Conservation (phyloP, 1,139 yeast species). For the Geotrichum citri-aurantii region DNA sequence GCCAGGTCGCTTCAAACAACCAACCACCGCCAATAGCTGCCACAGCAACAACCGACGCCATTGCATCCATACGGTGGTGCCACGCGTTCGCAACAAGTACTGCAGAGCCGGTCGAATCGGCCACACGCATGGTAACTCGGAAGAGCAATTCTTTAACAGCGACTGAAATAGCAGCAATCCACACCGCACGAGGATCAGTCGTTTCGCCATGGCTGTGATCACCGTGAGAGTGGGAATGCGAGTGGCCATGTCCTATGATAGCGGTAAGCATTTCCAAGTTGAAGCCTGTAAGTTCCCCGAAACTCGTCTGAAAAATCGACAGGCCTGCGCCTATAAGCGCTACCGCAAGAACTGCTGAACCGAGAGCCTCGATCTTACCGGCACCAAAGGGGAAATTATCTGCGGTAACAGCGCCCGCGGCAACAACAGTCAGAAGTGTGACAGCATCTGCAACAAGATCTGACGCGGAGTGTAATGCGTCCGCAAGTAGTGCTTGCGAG, state of each 20-base stretch:
- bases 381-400: slow-evolving; percentile 74
- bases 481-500: slow-evolving; percentile 90
- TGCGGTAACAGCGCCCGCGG: slow-evolving; percentile 62
- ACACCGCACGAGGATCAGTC: slow-evolving; percentile 85
- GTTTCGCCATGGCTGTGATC: slow-evolving; percentile 32
- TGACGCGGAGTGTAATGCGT: slow-evolving; percentile 88
- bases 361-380: slow-evolving; percentile 89
- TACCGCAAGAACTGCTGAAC: slow-evolving; percentile 80
- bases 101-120: slow-evolving; percentile 69
- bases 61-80: slow-evolving; percentile 94
- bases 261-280: slow-evolving; percentile 18
- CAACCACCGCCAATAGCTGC: slow-evolving; percentile 83
- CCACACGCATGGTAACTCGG: slow-evolving; percentile 74
- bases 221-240: slow-evolving; percentile 13
- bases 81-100: slow-evolving; percentile 95
- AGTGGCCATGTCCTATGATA: slow-evolving; percentile 39
- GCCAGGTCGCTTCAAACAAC: slow-evolving; percentile 67
- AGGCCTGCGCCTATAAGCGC: slow-evolving; percentile 81
- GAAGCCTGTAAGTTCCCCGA: slow-evolving; percentile 56
- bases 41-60: slow-evolving; percentile 87
- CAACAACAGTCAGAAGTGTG: slow-evolving; percentile 82
- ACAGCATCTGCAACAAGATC: slow-evolving; percentile 86
- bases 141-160: slow-evolving; percentile 80
- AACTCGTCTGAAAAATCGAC: slow-evolving; percentile 85
- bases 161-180: slow-evolving; percentile 89